These are phyloP conservation scores for Serendipita indica DNA, from an alignment of 768 basidiomycete species.

Conservation along the genomic window DNA sequence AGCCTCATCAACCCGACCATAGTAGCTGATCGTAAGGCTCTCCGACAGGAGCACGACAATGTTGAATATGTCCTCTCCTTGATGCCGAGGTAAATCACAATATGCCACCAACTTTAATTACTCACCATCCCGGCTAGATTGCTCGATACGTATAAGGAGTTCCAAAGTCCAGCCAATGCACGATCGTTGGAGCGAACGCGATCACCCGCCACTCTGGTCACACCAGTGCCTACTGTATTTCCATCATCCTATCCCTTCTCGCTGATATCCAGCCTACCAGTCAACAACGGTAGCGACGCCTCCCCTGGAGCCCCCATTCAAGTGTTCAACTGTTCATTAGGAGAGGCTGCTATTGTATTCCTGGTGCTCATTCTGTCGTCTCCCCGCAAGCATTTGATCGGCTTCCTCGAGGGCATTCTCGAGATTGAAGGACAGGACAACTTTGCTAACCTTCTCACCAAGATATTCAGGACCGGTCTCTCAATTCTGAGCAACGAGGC, in stretches of 20 bases:
- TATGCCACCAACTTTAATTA: conserved; percentile 10
- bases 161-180: conserved; percentile 49
- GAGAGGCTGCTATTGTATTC: conserved; percentile 76
- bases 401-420: conserved; percentile 62
- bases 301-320: conserved; percentile 35
- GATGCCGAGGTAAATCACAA: conserved; percentile 53
- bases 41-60: conserved; percentile 79
- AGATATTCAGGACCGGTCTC: conserved; percentile 65
- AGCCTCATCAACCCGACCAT: conserved; percentile 56
- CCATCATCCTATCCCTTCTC: conserved; percentile 92
- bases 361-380: conserved; percentile 69
- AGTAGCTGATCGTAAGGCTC: conserved; percentile 41
- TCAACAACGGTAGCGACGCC: conserved; percentile 29
- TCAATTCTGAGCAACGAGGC: conserved; percentile 79
- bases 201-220: conserved; percentile 40
- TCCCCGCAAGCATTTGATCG: conserved; percentile 57
- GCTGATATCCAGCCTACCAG: conserved; percentile 47
- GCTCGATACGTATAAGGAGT: conserved; percentile 76
- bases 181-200: conserved; percentile 56
- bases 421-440: conserved; percentile 84
- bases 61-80: conserved; percentile 72
- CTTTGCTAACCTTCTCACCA: conserved; percentile 50
- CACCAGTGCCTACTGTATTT: conserved; percentile 62
- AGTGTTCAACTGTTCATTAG: conserved; percentile 58
- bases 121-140: conserved; percentile 32